Conservation (phyloP, 495 filamentous ascomycete genomes). For the Jackrogersella minutella region DNA sequence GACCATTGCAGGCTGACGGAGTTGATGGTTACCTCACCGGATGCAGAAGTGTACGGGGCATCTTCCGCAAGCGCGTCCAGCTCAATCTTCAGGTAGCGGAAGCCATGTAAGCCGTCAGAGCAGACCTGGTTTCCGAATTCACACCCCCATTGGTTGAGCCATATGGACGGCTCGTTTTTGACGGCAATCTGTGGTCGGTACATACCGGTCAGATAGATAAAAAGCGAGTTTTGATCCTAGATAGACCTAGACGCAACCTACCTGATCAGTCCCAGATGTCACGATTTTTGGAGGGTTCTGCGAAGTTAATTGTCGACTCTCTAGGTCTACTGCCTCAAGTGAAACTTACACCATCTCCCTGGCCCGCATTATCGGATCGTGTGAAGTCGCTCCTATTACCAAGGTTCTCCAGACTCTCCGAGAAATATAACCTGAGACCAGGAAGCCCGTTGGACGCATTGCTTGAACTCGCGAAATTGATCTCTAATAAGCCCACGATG, state of each 20-base stretch:
- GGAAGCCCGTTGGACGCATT: conserved; percentile 41
- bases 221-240: not conserved
- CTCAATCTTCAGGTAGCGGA: conserved; percentile 56
- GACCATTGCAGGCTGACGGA: conserved; percentile 51
- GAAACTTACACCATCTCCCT: conserved; percentile 1
- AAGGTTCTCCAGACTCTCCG: conserved; percentile 54
- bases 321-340: not conserved
- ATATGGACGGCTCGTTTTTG: conserved; percentile 46
- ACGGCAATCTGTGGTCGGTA: conserved; percentile 54
- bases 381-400: conserved; percentile 55
- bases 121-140: conserved; percentile 49
- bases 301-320: not conserved
- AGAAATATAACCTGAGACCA: conserved; percentile 55
- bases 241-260: conserved; percentile 9
- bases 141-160: conserved; percentile 54
- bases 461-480: conserved; percentile 37
- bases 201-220: conserved; percentile 2
- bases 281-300: conserved; percentile 44
- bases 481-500: conserved; percentile 47
- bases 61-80: conserved; percentile 52
- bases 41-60: conserved; percentile 50
- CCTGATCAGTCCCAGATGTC: conserved; percentile 52
- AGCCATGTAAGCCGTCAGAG: conserved; percentile 58
- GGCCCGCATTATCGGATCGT: conserved; percentile 51
- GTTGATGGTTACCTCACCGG: conserved; percentile 49